Evolutionary conservation across 148 eudicot genomes (phyloP), one percentile per base, ranked within the genome.

Genomic region (Arctostaphylos glauca): DNA sequence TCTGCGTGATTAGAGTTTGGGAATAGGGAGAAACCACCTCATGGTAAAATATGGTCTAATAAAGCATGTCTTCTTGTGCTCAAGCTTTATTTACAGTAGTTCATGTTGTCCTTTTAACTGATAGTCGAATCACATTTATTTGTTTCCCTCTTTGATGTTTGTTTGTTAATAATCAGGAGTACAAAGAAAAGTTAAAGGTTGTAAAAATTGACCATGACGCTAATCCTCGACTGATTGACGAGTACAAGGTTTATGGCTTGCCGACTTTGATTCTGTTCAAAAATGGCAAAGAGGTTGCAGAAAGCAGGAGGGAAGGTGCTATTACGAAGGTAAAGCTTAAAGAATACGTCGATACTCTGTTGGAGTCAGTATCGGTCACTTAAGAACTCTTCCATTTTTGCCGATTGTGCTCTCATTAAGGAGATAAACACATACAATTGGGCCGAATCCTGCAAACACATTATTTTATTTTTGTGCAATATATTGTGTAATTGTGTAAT

Each of bases 301-400:
- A 76, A 50, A 91, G 93, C 87, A 84, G 90, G 72, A 89, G 93
- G 80, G 91, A 91, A 85, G 93, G 91, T 80, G 91, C 91, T 7
- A 89, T 91, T 59, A 91, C 91, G 5, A 91, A 91, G 86, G 84
- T 64, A 55, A 89, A 89, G 82, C 89, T 91, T 47, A 87, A 89
- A 67, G 86, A 83, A 48, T 89, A 89, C 55, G 71, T 91, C n/a
- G 91, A 91, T 83, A 64, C 85, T 44, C 81, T 89, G 60, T 83
- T 91, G 77, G 83, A 89, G 71, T 84, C 91, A 1, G 79, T 88
- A 76, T 84, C 93, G 62, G 82, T 87, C 43, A 84, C 81, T 70
- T 88, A 80, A 64, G 66, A 77, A 55, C 19, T n/a, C 13, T 83
- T 67, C n/a, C 43, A 23, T 67, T 67, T 67, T 46, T 78, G 16